Percentiles rank a stretch among this genome's conserved stretches.
Conservation (phyloP, 345 rosid species). For the Eucalyptus marginata region DNA sequence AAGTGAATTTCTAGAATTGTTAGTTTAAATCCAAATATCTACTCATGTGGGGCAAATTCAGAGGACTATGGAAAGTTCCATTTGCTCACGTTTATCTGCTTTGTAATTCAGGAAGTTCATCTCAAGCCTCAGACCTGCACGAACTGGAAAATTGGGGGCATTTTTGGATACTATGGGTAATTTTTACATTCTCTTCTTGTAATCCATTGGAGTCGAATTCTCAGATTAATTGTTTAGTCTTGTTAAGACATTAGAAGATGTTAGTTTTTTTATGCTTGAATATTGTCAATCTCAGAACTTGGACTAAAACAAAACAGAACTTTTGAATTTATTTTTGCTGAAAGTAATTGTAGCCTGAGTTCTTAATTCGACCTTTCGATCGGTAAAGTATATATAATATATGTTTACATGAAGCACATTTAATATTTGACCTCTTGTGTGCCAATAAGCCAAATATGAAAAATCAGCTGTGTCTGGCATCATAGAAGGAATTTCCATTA, state of each 20-base stretch:
- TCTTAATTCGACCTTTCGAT: neutral
- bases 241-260: neutral
- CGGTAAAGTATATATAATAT: neutral
- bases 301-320: neutral
- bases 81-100: neutral
- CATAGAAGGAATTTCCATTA: neutral
- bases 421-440: neutral
- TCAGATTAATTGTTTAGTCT: neutral
- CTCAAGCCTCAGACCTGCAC: slow-evolving; percentile 71
- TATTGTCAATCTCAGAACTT: neutral
- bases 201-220: neutral
- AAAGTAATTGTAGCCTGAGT: neutral
- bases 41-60: neutral
- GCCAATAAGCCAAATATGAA: neutral
- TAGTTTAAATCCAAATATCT: neutral
- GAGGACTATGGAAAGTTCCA: neutral
- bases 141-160: slow-evolving; percentile 59
- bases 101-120: slow-evolving; percentile 59
- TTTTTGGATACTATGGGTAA: slow-evolving; percentile 71
- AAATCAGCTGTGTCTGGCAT: neutral
- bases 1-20: neutral
- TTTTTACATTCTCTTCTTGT: neutral
- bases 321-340: neutral
- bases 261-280: neutral
- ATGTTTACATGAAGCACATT: neutral